Base-by-base conservation (phyloP, 176 grass and related monocot species). In the Saccharum spontaneum region DNA sequence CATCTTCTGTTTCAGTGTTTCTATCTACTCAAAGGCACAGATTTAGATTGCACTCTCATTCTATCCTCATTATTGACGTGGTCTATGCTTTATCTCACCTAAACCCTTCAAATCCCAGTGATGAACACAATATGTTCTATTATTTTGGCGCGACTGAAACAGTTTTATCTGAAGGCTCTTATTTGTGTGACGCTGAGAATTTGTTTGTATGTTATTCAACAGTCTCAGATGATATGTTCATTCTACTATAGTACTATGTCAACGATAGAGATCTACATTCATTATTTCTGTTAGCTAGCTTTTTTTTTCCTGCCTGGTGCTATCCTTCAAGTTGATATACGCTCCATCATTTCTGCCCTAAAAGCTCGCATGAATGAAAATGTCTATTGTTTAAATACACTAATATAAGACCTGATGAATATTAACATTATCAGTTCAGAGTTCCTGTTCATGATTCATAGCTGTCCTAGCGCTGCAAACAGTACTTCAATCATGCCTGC, bases 31-130 rank as follows among this genome's bases (percentile, higher is more conserved):
- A 26, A 43, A 48, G 17, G 72, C 14, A 14, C 41, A 61, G 6
- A 73, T 11, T 39, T 54, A 60, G 28, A 41, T 86, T 63, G 33
- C 49, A 26, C 37, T 89, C 38, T 81, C 17, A 46, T 89, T 28
- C 5, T 55, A 24, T 77, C 30, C 23, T 67, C 45, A 6, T 30
- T 6, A 57, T 40, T 79, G 78, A 74, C 45, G 31, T 67, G 9
- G 50, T 83, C 50, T 71, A 6, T 83, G 30, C 41, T 82, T 48
- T 83, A 37, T 34, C 10, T 82, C 38, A 50, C 50, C 33, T 67
- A 14, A 39, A 69, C 52, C 71, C 18, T 65, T 79, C 30, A 80
- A 34, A 36, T 79, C 37, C 38, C 45, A 67, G 28, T 59, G 15
- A 30, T 24, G 18, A 61, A 15, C 28, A 12, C 16, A 66, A 65